These are phyloP conservation scores for Gossypium laxum DNA, from an alignment of 441 rosid genomes.

Conservation along the genomic window DNA sequence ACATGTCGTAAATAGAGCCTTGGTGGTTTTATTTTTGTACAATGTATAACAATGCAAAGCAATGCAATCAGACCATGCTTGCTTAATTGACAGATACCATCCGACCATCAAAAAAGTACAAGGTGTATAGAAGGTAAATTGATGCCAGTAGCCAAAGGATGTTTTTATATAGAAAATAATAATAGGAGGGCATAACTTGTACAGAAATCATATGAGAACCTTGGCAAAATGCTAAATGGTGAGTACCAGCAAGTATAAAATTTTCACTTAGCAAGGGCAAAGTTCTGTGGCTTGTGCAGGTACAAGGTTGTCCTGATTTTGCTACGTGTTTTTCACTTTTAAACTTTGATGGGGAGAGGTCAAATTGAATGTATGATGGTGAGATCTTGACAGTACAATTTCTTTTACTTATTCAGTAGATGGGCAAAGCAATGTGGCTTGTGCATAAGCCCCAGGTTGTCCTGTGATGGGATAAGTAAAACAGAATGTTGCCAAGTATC, in stretches of 20 bases:
- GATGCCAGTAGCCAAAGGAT: not conserved
- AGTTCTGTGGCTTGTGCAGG: not conserved
- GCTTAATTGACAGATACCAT: not conserved
- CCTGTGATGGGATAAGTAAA: not conserved
- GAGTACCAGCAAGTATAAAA: not conserved
- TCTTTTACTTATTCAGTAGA: not conserved
- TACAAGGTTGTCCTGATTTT: not conserved
- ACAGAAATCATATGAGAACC: not conserved
- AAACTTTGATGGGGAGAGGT: not conserved
- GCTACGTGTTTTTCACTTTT: not conserved
- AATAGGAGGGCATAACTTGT: not conserved
- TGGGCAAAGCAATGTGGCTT: not conserved
- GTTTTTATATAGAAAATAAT: not conserved
- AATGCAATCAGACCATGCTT: conserved; percentile 8
- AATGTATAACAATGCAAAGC: not conserved
- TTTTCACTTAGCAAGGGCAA: not conserved
- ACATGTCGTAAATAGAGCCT: not conserved
- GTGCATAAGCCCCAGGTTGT: not conserved
- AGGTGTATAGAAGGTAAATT: not conserved
- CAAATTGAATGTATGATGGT: not conserved
- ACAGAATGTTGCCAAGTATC: not conserved
- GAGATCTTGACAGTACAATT: not conserved
- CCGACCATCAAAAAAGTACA: not conserved
- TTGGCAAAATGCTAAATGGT: not conserved
- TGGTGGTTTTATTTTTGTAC: not conserved